Evolutionary conservation across 495 filamentous ascomycete genomes (phyloP).

Genomic region (Penicillium daleae): DNA sequence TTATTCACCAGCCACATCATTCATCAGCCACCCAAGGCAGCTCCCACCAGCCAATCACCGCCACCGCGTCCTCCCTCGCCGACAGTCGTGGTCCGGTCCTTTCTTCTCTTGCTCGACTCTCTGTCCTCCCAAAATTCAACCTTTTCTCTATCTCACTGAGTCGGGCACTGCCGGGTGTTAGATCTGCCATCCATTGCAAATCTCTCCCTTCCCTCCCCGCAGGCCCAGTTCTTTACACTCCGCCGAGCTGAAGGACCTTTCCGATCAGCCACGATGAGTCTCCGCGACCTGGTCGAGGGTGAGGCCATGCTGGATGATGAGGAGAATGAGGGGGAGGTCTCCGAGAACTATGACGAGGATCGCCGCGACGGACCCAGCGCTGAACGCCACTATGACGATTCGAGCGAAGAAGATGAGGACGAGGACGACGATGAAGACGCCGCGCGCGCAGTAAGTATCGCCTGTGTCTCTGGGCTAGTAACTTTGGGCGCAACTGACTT

Average conservation of each 20-base stretch:
- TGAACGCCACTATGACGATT: constrained; percentile 68
- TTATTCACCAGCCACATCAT: not conserved
- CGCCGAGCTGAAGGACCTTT: constrained; percentile 27
- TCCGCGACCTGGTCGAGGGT: constrained; percentile 77
- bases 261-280: constrained; percentile 61
- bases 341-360: constrained; percentile 76
- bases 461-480: not conserved
- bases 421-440: constrained; percentile 92
- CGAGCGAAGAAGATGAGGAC: constrained; percentile 94
- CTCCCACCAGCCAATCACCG: constrained; percentile 29
- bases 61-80: constrained; percentile 29
- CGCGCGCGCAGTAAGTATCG: constrained; percentile 52
- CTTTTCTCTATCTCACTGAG: constrained; percentile 13
- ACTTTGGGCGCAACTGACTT: constrained; percentile 1
- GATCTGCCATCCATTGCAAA: constrained; percentile 12
- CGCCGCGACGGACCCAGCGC: constrained; percentile 45
- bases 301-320: constrained; percentile 86
- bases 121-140: constrained; percentile 8
- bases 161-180: constrained; percentile 23
- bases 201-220: not conserved
- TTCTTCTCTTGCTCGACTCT: constrained; percentile 13
- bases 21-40: constrained; percentile 21
- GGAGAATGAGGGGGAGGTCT: constrained; percentile 87
- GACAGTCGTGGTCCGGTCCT: constrained; percentile 24
- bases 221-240: constrained; percentile 10